Base-by-base conservation (phyloP, 1,139 yeast species). In the Entelexis paramagnoliae region DNA sequence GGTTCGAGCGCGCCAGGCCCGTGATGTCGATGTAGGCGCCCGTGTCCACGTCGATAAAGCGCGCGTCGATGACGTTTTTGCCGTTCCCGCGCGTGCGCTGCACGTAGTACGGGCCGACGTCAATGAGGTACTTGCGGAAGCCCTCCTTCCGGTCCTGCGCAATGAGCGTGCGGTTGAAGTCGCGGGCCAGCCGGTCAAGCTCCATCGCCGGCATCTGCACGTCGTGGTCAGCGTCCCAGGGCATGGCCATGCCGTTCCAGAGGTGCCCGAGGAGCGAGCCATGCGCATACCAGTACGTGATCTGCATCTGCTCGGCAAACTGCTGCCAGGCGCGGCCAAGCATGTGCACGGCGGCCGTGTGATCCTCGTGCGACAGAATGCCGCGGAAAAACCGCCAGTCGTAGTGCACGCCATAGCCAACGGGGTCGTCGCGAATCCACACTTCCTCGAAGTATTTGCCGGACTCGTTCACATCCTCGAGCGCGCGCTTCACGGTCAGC, bases 21-120 rank as follows among this genome's bases (percentile, higher is more conserved):
- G 73, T 68, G 38, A 70, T 65, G 65, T 86, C 95, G 52, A 86
- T 76, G 63, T 82, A 86, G 51, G 81, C 66, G 0, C 95, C 95
- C n/a, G 84, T 76, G 57, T 82, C 85, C 9, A 81, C 71, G 65
- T 86, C 95, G 54, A 86, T 77, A 62, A 85, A 83, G 54, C 95
- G 73, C 0, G 91, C 95, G 68, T 86, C 95, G 54, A 86, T 86
- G 56, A 82, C 80, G 63, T 85, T 86, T 22, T 61, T 58, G 19
- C 78, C 78, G 59, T 76, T 78, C 8, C 77, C 78, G 29, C 65
- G 60, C 5, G 43, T 53, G 10, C 74, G 61, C 53, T 68, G 62
- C 22, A 67, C 66, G 48, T 67, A 70, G 56, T 63, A 60, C 1
- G 72, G 72, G 17, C 63, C 58, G 22, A 69, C 64, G 62, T 79